A percentile compares a stretch with the other conserved stretches of the same genome.
phyloP scores from a whole-genome alignment of 495 filamentous ascomycete genomes.

The Beverwykella pulmonaria region DNA sequence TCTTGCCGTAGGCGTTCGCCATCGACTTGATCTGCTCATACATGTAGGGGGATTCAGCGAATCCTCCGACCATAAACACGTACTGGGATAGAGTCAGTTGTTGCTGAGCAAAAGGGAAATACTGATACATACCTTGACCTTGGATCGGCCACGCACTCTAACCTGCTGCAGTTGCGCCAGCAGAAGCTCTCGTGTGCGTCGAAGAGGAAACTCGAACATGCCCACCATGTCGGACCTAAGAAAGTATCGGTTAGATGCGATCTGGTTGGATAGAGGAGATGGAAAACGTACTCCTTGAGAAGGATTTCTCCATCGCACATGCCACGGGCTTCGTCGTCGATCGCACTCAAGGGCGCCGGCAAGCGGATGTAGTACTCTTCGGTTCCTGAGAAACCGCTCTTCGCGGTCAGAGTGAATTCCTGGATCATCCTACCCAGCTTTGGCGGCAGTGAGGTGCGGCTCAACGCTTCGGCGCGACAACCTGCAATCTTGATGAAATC shows the following conservation, averaged over 20 bases:
- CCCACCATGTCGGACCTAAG: constrained; percentile 11
- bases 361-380: constrained; percentile 24
- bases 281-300: too few species aligned
- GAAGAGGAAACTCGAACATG: constrained; percentile 21
- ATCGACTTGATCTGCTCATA: constrained; percentile 1
- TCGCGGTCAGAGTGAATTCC: constrained; percentile 18
- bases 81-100: constrained; percentile 16
- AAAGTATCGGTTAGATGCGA: too few species aligned
- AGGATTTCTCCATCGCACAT: constrained; percentile 23
- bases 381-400: constrained; percentile 18
- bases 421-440: constrained; percentile 27
- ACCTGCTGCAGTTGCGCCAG: constrained; percentile 18
- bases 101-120: background rate
- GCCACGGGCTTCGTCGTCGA: constrained; percentile 11
- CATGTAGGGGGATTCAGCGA: constrained; percentile 28
- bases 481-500: constrained; percentile 23
- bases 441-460: background rate
- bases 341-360: constrained; percentile 13
- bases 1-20: background rate
- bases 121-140: constrained; percentile 13
- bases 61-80: constrained; percentile 25
- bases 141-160: background rate
- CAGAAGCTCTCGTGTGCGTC: constrained; percentile 7
- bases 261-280: too few species aligned
- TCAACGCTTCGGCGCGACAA: background rate